These are phyloP conservation scores for Phylloboletellus chloephorus DNA, from an alignment of 1,284 basidiomycete species.

Conservation along the genomic window DNA sequence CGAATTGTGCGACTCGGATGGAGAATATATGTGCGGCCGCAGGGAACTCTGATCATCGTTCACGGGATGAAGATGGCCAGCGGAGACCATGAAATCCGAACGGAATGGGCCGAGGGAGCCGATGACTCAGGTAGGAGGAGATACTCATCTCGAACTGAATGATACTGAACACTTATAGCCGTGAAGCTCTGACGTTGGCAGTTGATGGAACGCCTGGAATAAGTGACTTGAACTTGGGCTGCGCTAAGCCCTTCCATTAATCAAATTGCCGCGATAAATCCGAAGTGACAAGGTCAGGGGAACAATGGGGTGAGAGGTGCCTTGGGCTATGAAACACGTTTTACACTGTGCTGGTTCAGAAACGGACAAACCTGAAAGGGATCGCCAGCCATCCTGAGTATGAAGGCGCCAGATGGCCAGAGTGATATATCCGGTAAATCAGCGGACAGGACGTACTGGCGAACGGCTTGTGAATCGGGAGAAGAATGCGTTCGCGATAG, in stretches of 20 bases:
- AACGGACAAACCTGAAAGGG: conserved; percentile 27
- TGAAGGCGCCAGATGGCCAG: conserved; percentile 9
- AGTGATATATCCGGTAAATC: conserved; percentile 33
- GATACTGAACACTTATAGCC: conserved; percentile 30
- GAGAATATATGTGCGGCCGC: conserved; percentile 31
- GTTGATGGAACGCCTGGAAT: conserved; percentile 30
- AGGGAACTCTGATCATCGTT: conserved; percentile 19
- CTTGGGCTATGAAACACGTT: conserved; percentile 36
- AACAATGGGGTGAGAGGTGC: conserved; percentile 25
- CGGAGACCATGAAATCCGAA: conserved; percentile 30
- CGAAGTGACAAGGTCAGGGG: conserved; percentile 22
- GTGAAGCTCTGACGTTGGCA: conserved; percentile 28
- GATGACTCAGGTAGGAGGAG: conserved; percentile 17
- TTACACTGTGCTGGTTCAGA: conserved; percentile 15
- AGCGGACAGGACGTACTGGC: conserved; percentile 19
- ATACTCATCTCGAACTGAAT: conserved; percentile 21
- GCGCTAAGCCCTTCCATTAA: conserved; percentile 31
- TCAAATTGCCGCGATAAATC: conserved; percentile 30
- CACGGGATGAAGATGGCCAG: conserved; percentile 27
- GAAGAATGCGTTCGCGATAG: conserved; percentile 21
- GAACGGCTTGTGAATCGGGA: conserved; percentile 18
- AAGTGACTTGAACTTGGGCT: conserved; percentile 25
- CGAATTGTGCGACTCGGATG: conserved; percentile 21
- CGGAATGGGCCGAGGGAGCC: conserved; percentile 17
- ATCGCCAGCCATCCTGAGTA: conserved; percentile 17